Conservation (phyloP, 768 basidiomycete species). For the Serendipita sp. region DNA sequence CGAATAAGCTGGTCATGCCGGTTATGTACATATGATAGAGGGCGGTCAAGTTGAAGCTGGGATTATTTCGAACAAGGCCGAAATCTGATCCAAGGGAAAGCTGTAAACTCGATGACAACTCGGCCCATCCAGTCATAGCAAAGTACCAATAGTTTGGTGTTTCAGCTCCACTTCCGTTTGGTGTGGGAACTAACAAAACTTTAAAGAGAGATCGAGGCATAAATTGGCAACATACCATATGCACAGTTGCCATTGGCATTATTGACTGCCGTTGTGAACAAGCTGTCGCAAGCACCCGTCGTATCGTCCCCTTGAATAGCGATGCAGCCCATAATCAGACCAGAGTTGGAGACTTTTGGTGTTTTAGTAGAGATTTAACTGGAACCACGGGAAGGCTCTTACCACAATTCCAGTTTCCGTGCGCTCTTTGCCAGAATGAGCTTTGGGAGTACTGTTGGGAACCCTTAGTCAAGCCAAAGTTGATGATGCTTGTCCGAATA, state of each 20-base stretch:
- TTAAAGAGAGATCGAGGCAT: background rate
- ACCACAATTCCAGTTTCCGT: slow-evolving; percentile 33
- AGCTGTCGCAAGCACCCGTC: slow-evolving; percentile 20
- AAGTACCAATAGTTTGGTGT: slow-evolving; percentile 25
- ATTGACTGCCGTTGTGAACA: slow-evolving; percentile 21
- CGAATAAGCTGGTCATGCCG: slow-evolving; percentile 75
- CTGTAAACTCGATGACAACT: slow-evolving; percentile 25
- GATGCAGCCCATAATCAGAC: slow-evolving; percentile 27
- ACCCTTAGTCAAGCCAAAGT: slow-evolving; percentile 62
- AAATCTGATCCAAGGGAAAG: slow-evolving; percentile 27
- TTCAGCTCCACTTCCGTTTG: slow-evolving; percentile 30
- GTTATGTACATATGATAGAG: slow-evolving; percentile 34
- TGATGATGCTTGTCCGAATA: slow-evolving; percentile 58
- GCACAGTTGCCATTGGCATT: slow-evolving; percentile 26
- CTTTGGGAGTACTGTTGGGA: slow-evolving; percentile 32
- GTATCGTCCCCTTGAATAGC: slow-evolving; percentile 24
- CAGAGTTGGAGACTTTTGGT: slow-evolving; percentile 21
- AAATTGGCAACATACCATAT: slow-evolving; percentile 11
- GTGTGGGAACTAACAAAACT: background rate
- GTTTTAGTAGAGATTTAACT: slow-evolving; percentile 5
- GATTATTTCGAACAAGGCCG: slow-evolving; percentile 23
- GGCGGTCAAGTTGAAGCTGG: slow-evolving; percentile 23
- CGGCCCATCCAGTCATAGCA: slow-evolving; percentile 23
- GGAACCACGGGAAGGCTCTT: background rate
- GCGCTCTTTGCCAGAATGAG: slow-evolving; percentile 7